Conservation (phyloP, 495 filamentous ascomycete genomes). For the Xylaria intraflava region DNA sequence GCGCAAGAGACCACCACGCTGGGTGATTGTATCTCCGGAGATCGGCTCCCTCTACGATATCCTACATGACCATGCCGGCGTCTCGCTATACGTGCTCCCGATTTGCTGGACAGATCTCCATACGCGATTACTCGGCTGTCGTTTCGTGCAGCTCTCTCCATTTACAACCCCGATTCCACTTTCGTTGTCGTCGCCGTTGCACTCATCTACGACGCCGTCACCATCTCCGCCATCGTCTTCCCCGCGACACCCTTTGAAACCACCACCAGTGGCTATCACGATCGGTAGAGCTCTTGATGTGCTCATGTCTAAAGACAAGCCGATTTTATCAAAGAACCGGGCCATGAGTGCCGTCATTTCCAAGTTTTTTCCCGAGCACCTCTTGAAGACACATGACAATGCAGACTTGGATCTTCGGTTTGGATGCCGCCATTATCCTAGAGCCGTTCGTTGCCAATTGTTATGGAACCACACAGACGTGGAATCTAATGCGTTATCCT, state of each 20-base stretch:
- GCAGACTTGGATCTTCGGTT: slow-evolving; percentile 34
- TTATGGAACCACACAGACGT: slow-evolving; percentile 28
- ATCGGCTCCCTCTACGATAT: slow-evolving; percentile 42
- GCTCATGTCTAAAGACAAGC: slow-evolving; percentile 20
- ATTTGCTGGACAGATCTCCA: slow-evolving; percentile 44
- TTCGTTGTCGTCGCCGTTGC: not conserved
- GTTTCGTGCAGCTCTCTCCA: slow-evolving; percentile 29
- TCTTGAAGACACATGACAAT: slow-evolving; percentile 19
- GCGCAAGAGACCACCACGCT: slow-evolving; percentile 7
- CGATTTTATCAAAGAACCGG: slow-evolving; percentile 17
- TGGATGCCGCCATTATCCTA: slow-evolving; percentile 24
- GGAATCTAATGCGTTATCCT: slow-evolving; percentile 18
- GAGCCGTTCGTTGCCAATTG: slow-evolving; percentile 28
- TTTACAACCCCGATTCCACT: slow-evolving; percentile 25
- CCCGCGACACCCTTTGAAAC: slow-evolving; percentile 11
- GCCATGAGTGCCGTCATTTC: slow-evolving; percentile 31
- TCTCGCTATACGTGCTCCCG: slow-evolving; percentile 34
- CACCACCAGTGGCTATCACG: slow-evolving; percentile 20
- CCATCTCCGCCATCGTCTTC: not conserved
- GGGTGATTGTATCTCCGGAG: slow-evolving; percentile 26
- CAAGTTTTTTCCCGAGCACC: slow-evolving; percentile 28
- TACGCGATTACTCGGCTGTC: slow-evolving; percentile 30
- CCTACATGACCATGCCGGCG: slow-evolving; percentile 37
- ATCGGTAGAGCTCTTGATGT: slow-evolving; percentile 27
- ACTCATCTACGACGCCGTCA: not conserved